Evolutionary conservation across 2,329 filamentous ascomycete species (phyloP), one percentile per base, ranked within the genome.

Genomic region (Epichloe glyceriae): DNA sequence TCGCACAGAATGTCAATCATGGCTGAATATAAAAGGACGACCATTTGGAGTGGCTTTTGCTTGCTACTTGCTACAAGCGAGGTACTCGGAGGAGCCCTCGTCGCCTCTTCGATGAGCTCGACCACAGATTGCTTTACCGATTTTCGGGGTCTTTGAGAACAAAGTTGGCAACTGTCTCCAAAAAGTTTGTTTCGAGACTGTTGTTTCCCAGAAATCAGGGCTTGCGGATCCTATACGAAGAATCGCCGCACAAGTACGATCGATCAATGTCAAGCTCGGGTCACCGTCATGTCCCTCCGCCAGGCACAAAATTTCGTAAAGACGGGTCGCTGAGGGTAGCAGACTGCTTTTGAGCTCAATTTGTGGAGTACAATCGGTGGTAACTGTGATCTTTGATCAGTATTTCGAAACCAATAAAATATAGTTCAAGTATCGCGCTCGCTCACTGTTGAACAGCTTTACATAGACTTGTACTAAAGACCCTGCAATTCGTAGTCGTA

Each of bases 1-100:
- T 62, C 56, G 8, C 64, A 60, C 15, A 73, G 56, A 8, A 70
- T 61, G 30, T 62, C 60, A 19, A 62, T 59, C 20, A 67, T 53
- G 40, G 67, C 61, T 4, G 55, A 54, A 61, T 64, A 69, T 26
- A 67, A 58, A 42, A 60, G 66, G 20, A 50, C 52, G 7, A 55
- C 51, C 46, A 67, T 42, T 4, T 48, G 39, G 19, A 49, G 34
- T 35, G 34, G 12, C 5, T 40, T 20, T 6, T 41, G 38, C 5
- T 22, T 41, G 15, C 19, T 4, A 2, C 26, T 37, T 5, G 35
- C 37, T 19, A 19, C 10, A 30, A 43, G 39, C 39, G 19, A 46
- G 26, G 53, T 55, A 50, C 8, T 37, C 57, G 53, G 7, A 51
- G 45, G 5, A 54, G n/a, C 35, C 15, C 35, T 55, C 11, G 58